Evolutionary conservation across 2,329 filamentous ascomycete species (phyloP).

Genomic region (Colletotrichum euphorbiae): DNA sequence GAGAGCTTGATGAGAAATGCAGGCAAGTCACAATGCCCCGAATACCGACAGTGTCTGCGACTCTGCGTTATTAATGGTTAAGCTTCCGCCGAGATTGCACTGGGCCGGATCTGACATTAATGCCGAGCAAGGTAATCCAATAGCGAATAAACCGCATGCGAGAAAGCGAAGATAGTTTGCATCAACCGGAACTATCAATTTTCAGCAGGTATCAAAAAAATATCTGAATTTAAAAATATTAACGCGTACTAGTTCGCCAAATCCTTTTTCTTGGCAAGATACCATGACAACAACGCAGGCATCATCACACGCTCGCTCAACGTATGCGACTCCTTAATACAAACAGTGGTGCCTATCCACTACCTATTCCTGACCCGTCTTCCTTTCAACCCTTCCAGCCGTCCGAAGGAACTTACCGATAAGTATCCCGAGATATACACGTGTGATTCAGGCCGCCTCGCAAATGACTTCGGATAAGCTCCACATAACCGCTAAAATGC

Average conservation of each 20-base stretch:
- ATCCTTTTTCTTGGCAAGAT: conserved; percentile 17
- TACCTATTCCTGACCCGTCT: neutral
- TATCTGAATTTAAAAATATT: neutral
- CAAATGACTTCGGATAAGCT: neutral
- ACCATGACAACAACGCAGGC: neutral
- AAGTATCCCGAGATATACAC: neutral
- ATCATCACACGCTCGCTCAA: conserved; percentile 18
- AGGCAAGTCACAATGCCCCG: too few relatives aligned
- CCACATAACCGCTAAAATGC: conserved; percentile 5
- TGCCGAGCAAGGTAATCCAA: conserved; percentile 5
- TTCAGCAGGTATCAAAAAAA: conserved; percentile 6
- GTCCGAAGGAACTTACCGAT: neutral
- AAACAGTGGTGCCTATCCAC: conserved; percentile 1
- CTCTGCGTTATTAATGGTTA: neutral
- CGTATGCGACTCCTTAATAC: neutral
- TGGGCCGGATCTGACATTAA: neutral
- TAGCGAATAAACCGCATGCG: conserved; percentile 3
- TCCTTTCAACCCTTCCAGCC: conserved; percentile 8
- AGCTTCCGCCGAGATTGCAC: conserved; percentile 27
- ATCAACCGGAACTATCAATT: conserved; percentile 12
- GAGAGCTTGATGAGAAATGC: too few relatives aligned
- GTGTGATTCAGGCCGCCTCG: conserved; percentile 5
- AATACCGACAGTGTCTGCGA: neutral
- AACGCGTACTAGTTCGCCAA: conserved; percentile 6
- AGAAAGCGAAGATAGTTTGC: neutral